Percentiles rank a stretch among this genome's conserved stretches.
These are phyloP conservation scores for Ploettnerulaceae sp. DNA, from an alignment of 2,329 filamentous ascomycete species.

Conservation along the genomic window DNA sequence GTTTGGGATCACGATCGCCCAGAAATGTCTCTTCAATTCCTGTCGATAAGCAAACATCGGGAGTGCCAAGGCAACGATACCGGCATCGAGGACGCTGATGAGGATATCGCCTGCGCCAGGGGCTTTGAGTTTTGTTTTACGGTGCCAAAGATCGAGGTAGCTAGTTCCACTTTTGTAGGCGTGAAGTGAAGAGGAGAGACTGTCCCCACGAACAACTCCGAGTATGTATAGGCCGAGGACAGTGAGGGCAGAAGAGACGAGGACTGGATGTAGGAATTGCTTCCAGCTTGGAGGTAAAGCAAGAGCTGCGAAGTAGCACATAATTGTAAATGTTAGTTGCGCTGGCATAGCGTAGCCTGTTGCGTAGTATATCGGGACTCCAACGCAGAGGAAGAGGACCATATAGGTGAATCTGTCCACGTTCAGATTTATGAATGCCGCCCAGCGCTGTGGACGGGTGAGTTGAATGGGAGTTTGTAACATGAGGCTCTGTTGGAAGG, in stretches of 20 bases:
- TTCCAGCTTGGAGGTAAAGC: conserved; percentile 45
- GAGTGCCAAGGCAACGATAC: conserved; percentile 53
- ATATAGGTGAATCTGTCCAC: conserved; percentile 44
- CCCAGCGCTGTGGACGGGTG: conserved; percentile 47
- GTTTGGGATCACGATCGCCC: conserved; percentile 50
- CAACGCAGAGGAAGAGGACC: conserved; percentile 44
- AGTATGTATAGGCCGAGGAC: conserved; percentile 51
- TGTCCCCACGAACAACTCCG: conserved; percentile 41
- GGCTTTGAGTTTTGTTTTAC: conserved; percentile 27
- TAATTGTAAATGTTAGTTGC: conserved; percentile 44
- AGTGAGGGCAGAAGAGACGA: conserved; percentile 50
- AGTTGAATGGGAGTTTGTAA: conserved; percentile 40
- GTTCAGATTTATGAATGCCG: conserved; percentile 41
- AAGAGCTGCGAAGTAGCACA: conserved; percentile 48
- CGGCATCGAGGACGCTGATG: conserved; percentile 49
- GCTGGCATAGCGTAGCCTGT: conserved; percentile 46
- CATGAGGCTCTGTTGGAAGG: conserved; percentile 18
- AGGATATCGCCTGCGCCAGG: conserved; percentile 56
- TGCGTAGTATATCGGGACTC: conserved; percentile 50
- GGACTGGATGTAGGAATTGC: conserved; percentile 52
- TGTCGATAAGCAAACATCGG: conserved; percentile 57
- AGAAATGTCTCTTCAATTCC: conserved; percentile 49
- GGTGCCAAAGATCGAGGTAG: conserved; percentile 49
- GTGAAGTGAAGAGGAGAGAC: conserved; percentile 39
- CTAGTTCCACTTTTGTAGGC: conserved; percentile 49